Conservation (phyloP, 1,284 basidiomycete genomes). For the Apiotrichum sp. region DNA sequence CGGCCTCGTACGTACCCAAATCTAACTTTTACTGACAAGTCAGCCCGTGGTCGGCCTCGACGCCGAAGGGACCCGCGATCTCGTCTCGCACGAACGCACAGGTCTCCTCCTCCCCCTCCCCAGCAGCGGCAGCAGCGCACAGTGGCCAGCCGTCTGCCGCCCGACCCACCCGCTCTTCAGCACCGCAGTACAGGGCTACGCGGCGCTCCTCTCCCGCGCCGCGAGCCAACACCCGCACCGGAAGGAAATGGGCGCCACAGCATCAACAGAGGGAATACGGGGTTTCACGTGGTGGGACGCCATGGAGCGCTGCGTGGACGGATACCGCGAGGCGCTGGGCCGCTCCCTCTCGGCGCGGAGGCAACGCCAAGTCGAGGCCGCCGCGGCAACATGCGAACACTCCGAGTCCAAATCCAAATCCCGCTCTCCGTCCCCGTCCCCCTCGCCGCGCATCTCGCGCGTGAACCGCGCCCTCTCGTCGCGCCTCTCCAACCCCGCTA, state of each 20-base stretch:
- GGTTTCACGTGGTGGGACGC: constrained; percentile 54
- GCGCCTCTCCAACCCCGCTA: constrained; percentile 14
- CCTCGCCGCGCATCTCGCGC: constrained; percentile 15
- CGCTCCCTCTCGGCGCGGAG: constrained; percentile 13
- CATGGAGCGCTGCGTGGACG: constrained; percentile 54
- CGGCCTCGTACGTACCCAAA: constrained; percentile 43
- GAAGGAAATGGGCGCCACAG: constrained; percentile 47
- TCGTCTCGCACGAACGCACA: constrained; percentile 50
- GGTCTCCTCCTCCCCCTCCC: constrained; percentile 49
- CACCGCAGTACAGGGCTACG: constrained; percentile 47
- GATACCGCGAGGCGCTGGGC: constrained; percentile 49
- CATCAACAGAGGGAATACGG: constrained; percentile 44
- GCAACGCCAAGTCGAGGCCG: not conserved
- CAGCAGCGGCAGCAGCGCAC: constrained; percentile 17
- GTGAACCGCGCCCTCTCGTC: constrained; percentile 24
- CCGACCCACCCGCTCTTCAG: constrained; percentile 39
- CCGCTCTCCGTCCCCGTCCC: not conserved
- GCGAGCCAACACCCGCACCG: constrained; percentile 43
- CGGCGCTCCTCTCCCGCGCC: constrained; percentile 45
- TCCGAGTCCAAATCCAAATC: no score
- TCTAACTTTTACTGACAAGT: not conserved
- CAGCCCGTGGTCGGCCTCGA: constrained; percentile 54
- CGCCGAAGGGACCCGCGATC: constrained; percentile 55
- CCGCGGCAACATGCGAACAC: no score
- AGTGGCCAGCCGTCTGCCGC: constrained; percentile 43